phyloP scores from a whole-genome alignment of 2,329 filamentous ascomycete species.

The Cryphonectria parasitica region DNA sequence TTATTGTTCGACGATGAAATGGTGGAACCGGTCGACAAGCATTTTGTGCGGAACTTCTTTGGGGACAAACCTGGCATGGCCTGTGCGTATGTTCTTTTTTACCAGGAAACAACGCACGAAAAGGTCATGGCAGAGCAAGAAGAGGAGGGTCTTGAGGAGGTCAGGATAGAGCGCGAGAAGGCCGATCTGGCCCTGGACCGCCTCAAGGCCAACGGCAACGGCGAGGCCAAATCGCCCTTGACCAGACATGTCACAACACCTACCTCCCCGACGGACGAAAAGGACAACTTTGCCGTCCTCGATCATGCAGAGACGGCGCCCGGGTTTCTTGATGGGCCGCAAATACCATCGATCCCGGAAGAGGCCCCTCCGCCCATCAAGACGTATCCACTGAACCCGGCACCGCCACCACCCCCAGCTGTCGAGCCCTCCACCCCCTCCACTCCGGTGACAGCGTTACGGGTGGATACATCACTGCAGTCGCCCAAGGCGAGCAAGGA shows the following conservation, averaged over 20 bases:
- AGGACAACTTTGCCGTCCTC: slow-evolving; percentile 60
- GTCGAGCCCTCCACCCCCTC: slow-evolving; percentile 33
- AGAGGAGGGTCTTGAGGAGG: slow-evolving; percentile 71
- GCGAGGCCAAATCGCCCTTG: slow-evolving; percentile 46
- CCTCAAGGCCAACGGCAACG: slow-evolving; percentile 41
- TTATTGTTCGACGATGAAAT: slow-evolving; percentile 97
- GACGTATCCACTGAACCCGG: slow-evolving; percentile 36
- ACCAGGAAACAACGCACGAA: slow-evolving; percentile 83
- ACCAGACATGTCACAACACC: slow-evolving; percentile 56
- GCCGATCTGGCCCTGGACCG: slow-evolving; percentile 54
- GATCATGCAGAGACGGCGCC: slow-evolving; percentile 71
- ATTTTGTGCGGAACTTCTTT: slow-evolving; percentile 96
- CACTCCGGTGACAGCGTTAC: slow-evolving; percentile 50
- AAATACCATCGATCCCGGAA: slow-evolving; percentile 34
- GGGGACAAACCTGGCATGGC: slow-evolving; percentile 89
- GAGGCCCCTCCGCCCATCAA: slow-evolving; percentile 30
- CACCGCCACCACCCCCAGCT: slow-evolving; percentile 36
- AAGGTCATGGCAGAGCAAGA: slow-evolving; percentile 78
- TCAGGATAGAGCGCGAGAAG: slow-evolving; percentile 58
- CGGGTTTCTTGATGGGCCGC: slow-evolving; percentile 34
- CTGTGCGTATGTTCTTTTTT: slow-evolving; percentile 96
- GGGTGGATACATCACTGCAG: slow-evolving; percentile 50
- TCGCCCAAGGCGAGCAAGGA: slow-evolving; percentile 54
- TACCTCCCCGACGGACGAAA: slow-evolving; percentile 48
- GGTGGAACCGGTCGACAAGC: slow-evolving; percentile 96